These are phyloP conservation scores for Parmelia sp. DNA, from an alignment of 495 filamentous ascomycete genomes.

Conservation along the genomic window DNA sequence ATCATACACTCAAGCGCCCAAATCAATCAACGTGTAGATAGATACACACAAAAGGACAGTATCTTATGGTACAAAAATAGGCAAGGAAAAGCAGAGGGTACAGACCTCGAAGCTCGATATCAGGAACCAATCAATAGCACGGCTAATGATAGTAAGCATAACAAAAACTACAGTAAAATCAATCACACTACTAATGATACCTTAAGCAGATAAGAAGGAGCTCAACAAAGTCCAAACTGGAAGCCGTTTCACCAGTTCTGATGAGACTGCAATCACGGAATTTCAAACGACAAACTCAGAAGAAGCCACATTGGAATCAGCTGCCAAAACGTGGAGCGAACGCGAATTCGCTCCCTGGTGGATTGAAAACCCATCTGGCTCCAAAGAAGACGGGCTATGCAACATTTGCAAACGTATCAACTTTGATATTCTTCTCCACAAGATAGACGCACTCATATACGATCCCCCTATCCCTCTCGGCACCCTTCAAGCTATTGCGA, in stretches of 20 bases:
- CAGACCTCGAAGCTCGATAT: neutral
- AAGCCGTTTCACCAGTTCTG: neutral
- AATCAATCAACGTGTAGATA: neutral
- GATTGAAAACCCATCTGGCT: neutral
- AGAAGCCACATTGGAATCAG: neutral
- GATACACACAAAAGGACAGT: neutral
- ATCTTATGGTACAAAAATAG: neutral
- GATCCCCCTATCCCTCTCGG: neutral
- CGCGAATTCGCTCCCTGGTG: neutral
- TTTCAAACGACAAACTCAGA: neutral
- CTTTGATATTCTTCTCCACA: neutral
- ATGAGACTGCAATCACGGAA: too few relatives aligned
- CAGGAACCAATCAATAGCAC: neutral
- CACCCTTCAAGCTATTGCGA: slow-evolving; percentile 4
- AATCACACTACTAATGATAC: neutral
- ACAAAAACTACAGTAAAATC: neutral
- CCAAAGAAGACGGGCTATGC: slow-evolving; percentile 5
- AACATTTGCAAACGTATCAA: slow-evolving; percentile 3
- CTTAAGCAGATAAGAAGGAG: neutral
- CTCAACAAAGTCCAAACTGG: neutral
- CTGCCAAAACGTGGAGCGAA: neutral
- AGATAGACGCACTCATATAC: neutral
- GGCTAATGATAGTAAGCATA: slow-evolving; percentile 2
- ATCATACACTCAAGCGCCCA: neutral
- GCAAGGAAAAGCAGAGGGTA: slow-evolving; percentile 2